These are phyloP conservation scores for Pestalotiopsis sp. DNA, from an alignment of 2,329 filamentous ascomycete species.

Conservation along the genomic window DNA sequence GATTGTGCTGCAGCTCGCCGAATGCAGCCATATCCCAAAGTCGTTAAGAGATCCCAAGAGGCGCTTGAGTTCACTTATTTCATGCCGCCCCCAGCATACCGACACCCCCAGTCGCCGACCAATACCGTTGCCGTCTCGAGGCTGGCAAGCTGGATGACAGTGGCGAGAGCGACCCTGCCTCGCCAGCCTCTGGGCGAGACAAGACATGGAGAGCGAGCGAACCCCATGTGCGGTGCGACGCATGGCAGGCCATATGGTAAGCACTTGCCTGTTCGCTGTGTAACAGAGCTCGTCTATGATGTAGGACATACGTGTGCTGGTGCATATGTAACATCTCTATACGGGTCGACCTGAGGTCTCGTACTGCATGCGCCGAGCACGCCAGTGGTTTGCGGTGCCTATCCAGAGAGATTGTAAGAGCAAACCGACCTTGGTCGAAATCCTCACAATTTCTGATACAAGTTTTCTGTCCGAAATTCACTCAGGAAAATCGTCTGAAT, in stretches of 20 bases:
- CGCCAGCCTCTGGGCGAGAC: too few species aligned
- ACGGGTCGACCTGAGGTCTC: neutral
- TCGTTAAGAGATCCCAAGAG: conserved; percentile 1
- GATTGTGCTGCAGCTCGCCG: conserved; percentile 1
- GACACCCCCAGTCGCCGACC: neutral
- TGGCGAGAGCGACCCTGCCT: neutral
- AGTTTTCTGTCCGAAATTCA: too few species aligned
- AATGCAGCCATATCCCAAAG: conserved; percentile 6
- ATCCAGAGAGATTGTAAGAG: too few species aligned
- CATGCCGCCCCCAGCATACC: neutral
- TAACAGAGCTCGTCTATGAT: neutral
- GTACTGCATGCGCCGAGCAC: too few species aligned
- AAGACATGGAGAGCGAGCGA: neutral
- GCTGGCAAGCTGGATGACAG: neutral
- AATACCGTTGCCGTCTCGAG: neutral
- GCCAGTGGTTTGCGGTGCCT: too few species aligned
- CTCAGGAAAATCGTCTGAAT: too few species aligned
- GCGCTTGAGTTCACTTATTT: neutral
- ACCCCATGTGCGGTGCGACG: neutral
- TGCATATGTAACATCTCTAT: neutral
- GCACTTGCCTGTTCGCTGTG: neutral
- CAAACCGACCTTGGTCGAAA: too few species aligned
- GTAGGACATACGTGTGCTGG: neutral
- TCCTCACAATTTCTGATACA: too few species aligned
- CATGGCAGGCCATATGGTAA: neutral